Percentiles rank a stretch among this genome's conserved stretches.
These are phyloP conservation scores for Mrakiaceae sp. DNA, from an alignment of 1,284 basidiomycete species.

Conservation along the genomic window DNA sequence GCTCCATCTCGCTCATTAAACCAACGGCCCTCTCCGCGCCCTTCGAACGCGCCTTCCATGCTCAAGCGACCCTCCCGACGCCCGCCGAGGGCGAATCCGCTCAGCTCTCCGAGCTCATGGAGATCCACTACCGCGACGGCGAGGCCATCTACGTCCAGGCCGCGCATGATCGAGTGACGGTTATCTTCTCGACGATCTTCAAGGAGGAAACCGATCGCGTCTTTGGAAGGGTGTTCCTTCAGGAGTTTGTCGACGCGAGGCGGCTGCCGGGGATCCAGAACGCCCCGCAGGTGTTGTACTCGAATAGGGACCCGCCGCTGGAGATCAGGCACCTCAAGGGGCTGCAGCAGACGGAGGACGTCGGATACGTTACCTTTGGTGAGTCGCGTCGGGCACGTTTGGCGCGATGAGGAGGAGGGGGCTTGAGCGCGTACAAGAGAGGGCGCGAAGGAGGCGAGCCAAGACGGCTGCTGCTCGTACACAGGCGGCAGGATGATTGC, in stretches of 20 bases:
- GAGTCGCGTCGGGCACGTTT: slow-evolving; percentile 20
- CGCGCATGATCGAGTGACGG: slow-evolving; percentile 86
- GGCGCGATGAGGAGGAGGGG: background rate
- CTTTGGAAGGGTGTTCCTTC: slow-evolving; percentile 93
- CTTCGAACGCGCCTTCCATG: slow-evolving; percentile 77
- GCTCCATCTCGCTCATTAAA: slow-evolving; percentile 76
- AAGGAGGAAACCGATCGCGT: slow-evolving; percentile 95
- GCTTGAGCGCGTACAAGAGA: too few species aligned
- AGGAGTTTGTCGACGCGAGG: slow-evolving; percentile 99
- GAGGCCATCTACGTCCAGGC: slow-evolving; percentile 96
- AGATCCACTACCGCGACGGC: slow-evolving; percentile 87
- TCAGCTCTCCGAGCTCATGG: slow-evolving; percentile 69
- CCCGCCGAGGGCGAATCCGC: slow-evolving; percentile 40
- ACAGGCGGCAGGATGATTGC: too few species aligned
- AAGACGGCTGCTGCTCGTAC: too few species aligned
- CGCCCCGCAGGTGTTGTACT: slow-evolving; percentile 96
- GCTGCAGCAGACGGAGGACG: slow-evolving; percentile 72
- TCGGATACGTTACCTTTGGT: slow-evolving; percentile 95
- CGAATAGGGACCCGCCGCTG: slow-evolving; percentile 85
- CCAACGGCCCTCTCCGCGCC: slow-evolving; percentile 91
- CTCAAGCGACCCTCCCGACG: slow-evolving; percentile 65
- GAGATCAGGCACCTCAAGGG: slow-evolving; percentile 83
- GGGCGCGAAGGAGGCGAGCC: background rate
- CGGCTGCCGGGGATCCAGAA: slow-evolving; percentile 87
- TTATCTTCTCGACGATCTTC: slow-evolving; percentile 95